Percentiles rank a stretch among this genome's conserved stretches.
phyloP scores from a whole-genome alignment of 1,284 basidiomycete genomes.

The Apiotrichum sp. region DNA sequence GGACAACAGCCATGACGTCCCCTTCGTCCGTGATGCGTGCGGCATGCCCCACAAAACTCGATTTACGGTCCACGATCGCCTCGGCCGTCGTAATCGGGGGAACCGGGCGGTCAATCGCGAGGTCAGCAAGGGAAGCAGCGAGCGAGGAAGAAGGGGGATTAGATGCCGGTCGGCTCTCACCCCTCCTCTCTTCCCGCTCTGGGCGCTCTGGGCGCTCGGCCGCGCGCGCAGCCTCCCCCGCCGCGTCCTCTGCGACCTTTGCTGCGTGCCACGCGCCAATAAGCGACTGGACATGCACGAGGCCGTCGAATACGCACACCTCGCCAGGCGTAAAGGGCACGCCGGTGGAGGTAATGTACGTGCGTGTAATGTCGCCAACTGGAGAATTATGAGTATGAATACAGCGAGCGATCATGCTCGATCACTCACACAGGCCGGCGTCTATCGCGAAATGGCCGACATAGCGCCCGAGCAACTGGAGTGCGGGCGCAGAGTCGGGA shows the following conservation, averaged over 20 bases:
- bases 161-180: not conserved
- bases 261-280: constrained; percentile 66
- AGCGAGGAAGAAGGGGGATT: too few relatives aligned
- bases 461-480: constrained; percentile 79
- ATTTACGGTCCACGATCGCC: constrained; percentile 75
- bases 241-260: constrained; percentile 55
- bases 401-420: not conserved
- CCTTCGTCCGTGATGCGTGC: constrained; percentile 69
- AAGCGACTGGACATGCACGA: constrained; percentile 66
- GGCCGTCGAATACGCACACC: constrained; percentile 81
- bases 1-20: constrained; percentile 67
- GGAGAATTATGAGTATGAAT: not conserved
- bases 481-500: constrained; percentile 66
- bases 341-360: constrained; percentile 69
- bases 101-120: too few relatives aligned
- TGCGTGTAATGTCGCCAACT: constrained; percentile 69
- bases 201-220: not conserved
- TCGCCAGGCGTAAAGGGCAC: constrained; percentile 66
- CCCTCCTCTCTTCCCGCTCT: not conserved
- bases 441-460: constrained; percentile 59
- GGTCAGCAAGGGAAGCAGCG: too few relatives aligned
- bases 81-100: constrained; percentile 60
- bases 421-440: constrained; percentile 38
- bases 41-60: constrained; percentile 73
- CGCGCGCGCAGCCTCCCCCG: constrained; percentile 53